phyloP scores from a whole-genome alignment of 805 yeast species.

The Suhomyces canberraensis region DNA sequence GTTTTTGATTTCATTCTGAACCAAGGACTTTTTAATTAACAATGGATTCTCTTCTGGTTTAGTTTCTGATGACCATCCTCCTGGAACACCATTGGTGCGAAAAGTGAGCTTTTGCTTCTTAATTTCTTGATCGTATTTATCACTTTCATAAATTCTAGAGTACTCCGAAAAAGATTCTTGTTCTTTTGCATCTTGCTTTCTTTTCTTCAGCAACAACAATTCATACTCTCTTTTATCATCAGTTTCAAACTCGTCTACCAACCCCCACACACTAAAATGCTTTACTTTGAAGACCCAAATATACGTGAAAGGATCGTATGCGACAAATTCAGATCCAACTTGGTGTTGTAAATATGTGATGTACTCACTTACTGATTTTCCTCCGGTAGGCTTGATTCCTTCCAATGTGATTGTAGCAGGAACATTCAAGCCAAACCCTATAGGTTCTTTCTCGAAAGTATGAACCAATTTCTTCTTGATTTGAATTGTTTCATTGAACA shows the following conservation, averaged over 20 bases:
- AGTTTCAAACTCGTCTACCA: conserved; percentile 59
- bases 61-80: conserved; percentile 29
- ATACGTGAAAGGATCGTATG: conserved; percentile 73
- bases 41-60: conserved; percentile 18
- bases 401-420: conserved; percentile 74
- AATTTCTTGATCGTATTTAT: conserved; percentile 27
- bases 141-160: conserved; percentile 29
- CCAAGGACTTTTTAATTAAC: conserved; percentile 26
- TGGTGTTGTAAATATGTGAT: conserved; percentile 49
- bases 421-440: conserved; percentile 69
- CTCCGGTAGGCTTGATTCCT: conserved; percentile 50
- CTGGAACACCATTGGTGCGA: conserved; percentile 34
- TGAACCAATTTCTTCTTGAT: conserved; percentile 52
- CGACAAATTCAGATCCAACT: conserved; percentile 73
- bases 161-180: conserved; percentile 34
- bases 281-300: conserved; percentile 79
- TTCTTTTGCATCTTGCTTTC: conserved; percentile 40
- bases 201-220: conserved; percentile 35
- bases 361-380: conserved; percentile 44
- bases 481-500: conserved; percentile 28
- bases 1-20: conserved; percentile 28
- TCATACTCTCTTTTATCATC: conserved; percentile 11
- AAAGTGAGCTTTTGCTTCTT: conserved; percentile 31
- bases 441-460: conserved; percentile 59
- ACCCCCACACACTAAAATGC: conserved; percentile 95